Evolutionary conservation across 2,329 filamentous ascomycete species (phyloP), one percentile per base, ranked within the genome.

Genomic region (Aspergillus aculeatus): DNA sequence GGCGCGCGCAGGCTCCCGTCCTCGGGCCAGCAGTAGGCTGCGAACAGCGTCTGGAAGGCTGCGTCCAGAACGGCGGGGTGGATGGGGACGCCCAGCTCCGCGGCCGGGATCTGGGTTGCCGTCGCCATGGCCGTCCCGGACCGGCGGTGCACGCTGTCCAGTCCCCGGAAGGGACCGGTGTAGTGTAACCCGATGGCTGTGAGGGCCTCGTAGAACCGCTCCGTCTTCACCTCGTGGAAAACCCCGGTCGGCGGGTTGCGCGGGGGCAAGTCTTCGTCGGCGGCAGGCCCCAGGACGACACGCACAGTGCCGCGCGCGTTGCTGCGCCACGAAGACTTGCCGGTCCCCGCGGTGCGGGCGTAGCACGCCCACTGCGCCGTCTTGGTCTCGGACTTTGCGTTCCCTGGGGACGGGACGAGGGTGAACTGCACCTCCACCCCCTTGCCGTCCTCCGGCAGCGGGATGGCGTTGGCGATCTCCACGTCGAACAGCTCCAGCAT

Each of bases 201-300:
- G 9, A 29, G 26, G 26, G 26, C 26, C 7, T 29, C 26, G 26
- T 29, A 29, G 26, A 29, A 29, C 7, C 26, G 26, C 2, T 29
- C 26, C 7, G 26, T 29, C 7, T 29, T 29, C 7, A 29, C 26
- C 26, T 9, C 26, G 26, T 29, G 26, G 1, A 29, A 29, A 2
- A 29, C 7, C 26, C 26, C 26, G 7, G 6, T 29, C 26, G 26
- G 7, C 26, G 26, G 26, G 26, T 6, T 9, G 26, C 44, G 44
- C 47, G 47, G 54, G 31, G 38, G 38, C n/a, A 57, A 49, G 26
- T 38, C 5, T 16, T 29, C 26, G 48, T 35, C 24, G 16, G 24
- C 29, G 21, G 56, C 24, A 12, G 50, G 6, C 24, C 56, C 41
- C 38, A 48, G 47, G 49, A 53, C 58, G 10, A 66, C 52, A 5